Conservation (phyloP, 805 yeast genomes). For the Starmerella potacharoeniae region DNA sequence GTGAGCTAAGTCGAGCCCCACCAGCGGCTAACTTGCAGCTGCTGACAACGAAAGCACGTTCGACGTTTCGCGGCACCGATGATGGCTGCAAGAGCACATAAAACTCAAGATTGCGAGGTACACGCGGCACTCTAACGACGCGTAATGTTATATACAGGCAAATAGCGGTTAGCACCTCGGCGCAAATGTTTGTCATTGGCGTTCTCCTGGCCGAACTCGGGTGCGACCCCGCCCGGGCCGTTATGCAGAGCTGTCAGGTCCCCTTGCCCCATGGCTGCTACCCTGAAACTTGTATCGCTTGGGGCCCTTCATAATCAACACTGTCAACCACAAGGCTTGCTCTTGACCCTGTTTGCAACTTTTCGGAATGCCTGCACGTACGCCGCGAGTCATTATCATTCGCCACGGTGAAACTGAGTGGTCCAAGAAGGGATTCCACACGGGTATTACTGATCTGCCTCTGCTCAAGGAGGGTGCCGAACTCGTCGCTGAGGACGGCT, state of each 20-base stretch:
- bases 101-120: no score
- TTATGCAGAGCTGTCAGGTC: not conserved
- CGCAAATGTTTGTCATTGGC: no score
- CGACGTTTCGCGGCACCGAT: no score
- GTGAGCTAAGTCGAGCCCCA: no score
- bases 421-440: conserved; percentile 89
- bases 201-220: no score
- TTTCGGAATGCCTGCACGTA: conserved; percentile 8
- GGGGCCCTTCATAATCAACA: not conserved
- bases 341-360: not conserved
- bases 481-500: conserved; percentile 68
- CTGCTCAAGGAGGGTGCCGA: conserved; percentile 67
- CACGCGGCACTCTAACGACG: no score
- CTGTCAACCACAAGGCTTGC: not conserved
- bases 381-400: conserved; percentile 32
- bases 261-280: not conserved
- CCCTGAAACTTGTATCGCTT: not conserved
- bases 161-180: no score
- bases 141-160: no score
- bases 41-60: no score
- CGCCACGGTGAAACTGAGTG: conserved; percentile 72
- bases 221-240: not conserved
- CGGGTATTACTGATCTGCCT: conserved; percentile 72
- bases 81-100: no score
- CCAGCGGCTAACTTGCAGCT: no score